A percentile compares a stretch with the other conserved stretches of the same genome.
These are phyloP conservation scores for Lojkania enalia DNA, from an alignment of 2,329 filamentous ascomycete genomes.

Conservation along the genomic window DNA sequence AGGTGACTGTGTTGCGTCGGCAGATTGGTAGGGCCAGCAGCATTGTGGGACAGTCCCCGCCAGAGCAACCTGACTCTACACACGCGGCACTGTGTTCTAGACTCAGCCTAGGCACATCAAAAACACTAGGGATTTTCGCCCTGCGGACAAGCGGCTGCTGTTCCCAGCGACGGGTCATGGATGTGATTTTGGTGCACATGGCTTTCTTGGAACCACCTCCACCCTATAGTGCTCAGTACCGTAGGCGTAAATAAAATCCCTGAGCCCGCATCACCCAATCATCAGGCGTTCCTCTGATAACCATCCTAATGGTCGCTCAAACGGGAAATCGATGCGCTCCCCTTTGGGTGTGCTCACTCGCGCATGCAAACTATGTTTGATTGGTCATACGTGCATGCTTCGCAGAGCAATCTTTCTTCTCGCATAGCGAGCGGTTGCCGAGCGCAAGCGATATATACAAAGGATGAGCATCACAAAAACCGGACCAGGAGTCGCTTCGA, in stretches of 20 bases:
- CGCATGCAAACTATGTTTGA: too few relatives aligned
- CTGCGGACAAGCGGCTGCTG: constrained; percentile 30
- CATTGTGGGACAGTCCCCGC: constrained; percentile 29
- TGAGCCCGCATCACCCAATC: not conserved
- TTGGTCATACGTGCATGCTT: too few relatives aligned
- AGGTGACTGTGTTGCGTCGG: constrained; percentile 17
- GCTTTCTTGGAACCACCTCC: not conserved
- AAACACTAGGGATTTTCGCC: constrained; percentile 26
- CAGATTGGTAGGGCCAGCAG: constrained; percentile 18
- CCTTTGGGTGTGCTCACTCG: too few relatives aligned
- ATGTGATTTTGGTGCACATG: not conserved
- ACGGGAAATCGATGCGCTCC: not conserved
- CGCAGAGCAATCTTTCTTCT: not conserved
- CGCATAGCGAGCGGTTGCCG: too few relatives aligned
- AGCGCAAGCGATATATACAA: too few relatives aligned
- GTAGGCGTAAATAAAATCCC: not conserved
- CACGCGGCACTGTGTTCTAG: constrained; percentile 29
- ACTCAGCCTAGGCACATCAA: constrained; percentile 31
- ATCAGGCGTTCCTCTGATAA: too few relatives aligned
- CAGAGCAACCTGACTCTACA: constrained; percentile 1
- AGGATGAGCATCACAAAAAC: too few relatives aligned
- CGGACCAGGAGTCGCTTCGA: too few relatives aligned
- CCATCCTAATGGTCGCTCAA: too few relatives aligned
- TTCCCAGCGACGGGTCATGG: constrained; percentile 11
- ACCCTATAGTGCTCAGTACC: not conserved